These are phyloP conservation scores for Pezizomycotina sp. DNA, from an alignment of 2,329 filamentous ascomycete species.

Conservation along the genomic window DNA sequence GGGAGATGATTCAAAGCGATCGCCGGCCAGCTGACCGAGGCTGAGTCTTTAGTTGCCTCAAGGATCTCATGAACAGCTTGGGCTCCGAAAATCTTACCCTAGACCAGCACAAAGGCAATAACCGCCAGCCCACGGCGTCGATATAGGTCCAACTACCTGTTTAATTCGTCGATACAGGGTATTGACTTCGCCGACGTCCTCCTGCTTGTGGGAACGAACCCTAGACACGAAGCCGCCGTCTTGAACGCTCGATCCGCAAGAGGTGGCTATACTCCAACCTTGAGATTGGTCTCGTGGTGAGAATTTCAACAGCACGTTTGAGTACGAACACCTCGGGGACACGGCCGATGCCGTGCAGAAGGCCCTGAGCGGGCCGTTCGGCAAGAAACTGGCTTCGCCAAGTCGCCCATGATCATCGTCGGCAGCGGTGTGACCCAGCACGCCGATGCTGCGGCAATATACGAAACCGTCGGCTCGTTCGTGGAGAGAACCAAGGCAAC, in stretches of 20 bases:
- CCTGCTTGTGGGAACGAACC: constrained; percentile 86
- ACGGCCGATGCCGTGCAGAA: constrained; percentile 68
- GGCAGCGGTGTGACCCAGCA: constrained; percentile 87
- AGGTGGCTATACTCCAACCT: constrained; percentile 93
- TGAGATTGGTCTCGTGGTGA: constrained; percentile 85
- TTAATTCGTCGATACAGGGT: constrained; percentile 89
- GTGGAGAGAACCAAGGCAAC: constrained; percentile 77
- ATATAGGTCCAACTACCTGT: constrained; percentile 90
- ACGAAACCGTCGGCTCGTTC: constrained; percentile 76
- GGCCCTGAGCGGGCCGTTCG: constrained; percentile 70
- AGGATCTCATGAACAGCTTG: constrained; percentile 91
- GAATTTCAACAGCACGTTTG: constrained; percentile 83
- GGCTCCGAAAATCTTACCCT: constrained; percentile 90
- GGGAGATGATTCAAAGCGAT: constrained; percentile 89
- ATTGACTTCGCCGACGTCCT: constrained; percentile 88
- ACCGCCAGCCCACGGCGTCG: constrained; percentile 79
- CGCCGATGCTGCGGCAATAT: constrained; percentile 77
- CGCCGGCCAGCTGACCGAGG: constrained; percentile 77
- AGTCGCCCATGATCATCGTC: constrained; percentile 95
- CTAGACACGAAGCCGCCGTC: constrained; percentile 83
- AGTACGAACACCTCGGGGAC: constrained; percentile 75
- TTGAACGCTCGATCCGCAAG: constrained; percentile 96
- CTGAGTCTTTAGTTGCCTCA: constrained; percentile 87
- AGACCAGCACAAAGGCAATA: constrained; percentile 69
- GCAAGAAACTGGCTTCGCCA: constrained; percentile 75